A percentile compares a stretch with the other conserved stretches of the same genome.
Conservation (phyloP, 371 early-diverging fungal species). For the Polyrhizophydium stewartii region DNA sequence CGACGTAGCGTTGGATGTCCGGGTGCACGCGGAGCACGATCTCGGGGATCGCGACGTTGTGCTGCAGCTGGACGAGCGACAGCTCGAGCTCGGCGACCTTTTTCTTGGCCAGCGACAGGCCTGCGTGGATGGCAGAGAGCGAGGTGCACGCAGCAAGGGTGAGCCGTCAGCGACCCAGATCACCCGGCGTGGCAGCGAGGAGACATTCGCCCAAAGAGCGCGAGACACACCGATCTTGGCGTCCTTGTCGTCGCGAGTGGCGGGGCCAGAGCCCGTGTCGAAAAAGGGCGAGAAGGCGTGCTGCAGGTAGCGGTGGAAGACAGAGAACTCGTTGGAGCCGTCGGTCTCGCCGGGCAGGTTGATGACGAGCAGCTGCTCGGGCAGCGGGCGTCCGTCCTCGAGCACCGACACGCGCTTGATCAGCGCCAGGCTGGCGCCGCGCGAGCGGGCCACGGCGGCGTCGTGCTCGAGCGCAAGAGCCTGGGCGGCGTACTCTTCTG, state of each 20-base stretch:
- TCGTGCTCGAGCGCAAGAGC: constrained; percentile 67
- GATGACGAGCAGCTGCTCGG: constrained; percentile 81
- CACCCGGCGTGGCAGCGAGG: not conserved
- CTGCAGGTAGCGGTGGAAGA: constrained; percentile 87
- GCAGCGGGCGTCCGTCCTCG: constrained; percentile 70
- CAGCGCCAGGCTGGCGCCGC: constrained; percentile 79
- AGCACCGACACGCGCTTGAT: constrained; percentile 81
- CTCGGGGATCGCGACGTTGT: constrained; percentile 97
- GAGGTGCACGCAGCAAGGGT: not conserved
- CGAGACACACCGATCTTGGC: constrained; percentile 63
- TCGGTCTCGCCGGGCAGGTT: constrained; percentile 86
- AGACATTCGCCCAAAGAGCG: not conserved
- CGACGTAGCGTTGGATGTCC: constrained; percentile 73
- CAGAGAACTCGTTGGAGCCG: constrained; percentile 80
- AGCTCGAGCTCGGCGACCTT: constrained; percentile 97
- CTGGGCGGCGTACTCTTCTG: not conserved
- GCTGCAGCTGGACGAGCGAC: constrained; percentile 89
- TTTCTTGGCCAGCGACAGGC: constrained; percentile 73
- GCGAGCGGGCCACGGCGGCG: constrained; percentile 57
- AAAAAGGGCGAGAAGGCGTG: constrained; percentile 96
- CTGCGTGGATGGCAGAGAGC: constrained; percentile 10
- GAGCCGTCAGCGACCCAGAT: not conserved
- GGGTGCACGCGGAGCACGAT: constrained; percentile 83
- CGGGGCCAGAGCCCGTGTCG: constrained; percentile 48
- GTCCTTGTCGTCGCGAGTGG: constrained; percentile 72